These are phyloP conservation scores for Aspergillus saccharolyticus DNA, from an alignment of 495 filamentous ascomycete species.

Conservation along the genomic window DNA sequence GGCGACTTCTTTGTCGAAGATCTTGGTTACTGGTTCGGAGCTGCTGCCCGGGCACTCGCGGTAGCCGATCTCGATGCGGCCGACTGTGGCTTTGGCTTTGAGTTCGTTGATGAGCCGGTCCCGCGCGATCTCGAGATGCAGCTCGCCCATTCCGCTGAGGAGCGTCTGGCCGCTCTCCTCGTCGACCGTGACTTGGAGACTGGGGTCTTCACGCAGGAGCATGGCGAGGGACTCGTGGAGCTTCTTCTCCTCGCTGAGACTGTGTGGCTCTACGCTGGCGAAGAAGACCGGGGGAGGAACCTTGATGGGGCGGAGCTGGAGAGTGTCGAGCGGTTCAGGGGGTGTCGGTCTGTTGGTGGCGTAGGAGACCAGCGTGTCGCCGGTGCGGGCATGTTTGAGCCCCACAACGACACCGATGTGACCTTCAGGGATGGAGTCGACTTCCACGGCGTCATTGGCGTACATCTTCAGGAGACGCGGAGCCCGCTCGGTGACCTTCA, in stretches of 20 bases:
- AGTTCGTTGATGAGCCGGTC: constrained; percentile 85
- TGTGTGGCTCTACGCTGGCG: constrained; percentile 82
- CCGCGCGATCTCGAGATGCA: constrained; percentile 93
- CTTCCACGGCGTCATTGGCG: constrained; percentile 79
- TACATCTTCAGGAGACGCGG: constrained; percentile 87
- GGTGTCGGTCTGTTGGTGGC: constrained; percentile 55
- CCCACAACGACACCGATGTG: constrained; percentile 96
- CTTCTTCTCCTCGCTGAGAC: constrained; percentile 68
- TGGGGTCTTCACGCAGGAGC: constrained; percentile 88
- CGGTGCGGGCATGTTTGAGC: constrained; percentile 84
- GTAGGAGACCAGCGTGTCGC: constrained; percentile 83
- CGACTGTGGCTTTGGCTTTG: constrained; percentile 83
- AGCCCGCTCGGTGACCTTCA: constrained; percentile 75
- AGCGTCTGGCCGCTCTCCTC: constrained; percentile 91
- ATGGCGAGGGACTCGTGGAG: constrained; percentile 70
- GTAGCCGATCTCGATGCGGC: constrained; percentile 93
- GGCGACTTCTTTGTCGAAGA: constrained; percentile 74
- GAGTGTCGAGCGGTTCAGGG: constrained; percentile 61
- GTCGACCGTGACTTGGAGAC: constrained; percentile 76
- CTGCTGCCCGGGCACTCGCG: constrained; percentile 64
- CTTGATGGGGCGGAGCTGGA: constrained; percentile 83
- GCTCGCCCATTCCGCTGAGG: constrained; percentile 91
- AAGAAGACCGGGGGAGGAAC: constrained; percentile 96
- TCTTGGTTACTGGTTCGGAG: constrained; percentile 48
- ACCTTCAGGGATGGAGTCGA: constrained; percentile 70